Base-by-base conservation (phyloP, 1,284 basidiomycete species). In the Ceratobasidium sp. region DNA sequence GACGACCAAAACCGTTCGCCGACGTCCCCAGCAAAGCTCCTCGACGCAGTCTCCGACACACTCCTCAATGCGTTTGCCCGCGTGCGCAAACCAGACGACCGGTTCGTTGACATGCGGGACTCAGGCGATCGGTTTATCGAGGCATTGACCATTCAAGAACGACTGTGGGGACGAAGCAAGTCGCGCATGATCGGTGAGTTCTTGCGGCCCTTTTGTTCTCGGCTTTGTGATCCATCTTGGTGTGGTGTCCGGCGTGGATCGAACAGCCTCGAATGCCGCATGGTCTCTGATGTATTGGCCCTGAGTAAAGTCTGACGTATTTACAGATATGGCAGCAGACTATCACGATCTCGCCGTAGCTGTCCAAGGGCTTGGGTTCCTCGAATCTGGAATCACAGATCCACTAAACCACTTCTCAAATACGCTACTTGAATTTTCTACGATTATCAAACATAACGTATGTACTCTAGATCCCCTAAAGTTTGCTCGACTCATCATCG, bases 351-450 rank as follows among this genome's bases (percentile, higher is more conserved):
- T 98, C 78, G 96, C 97, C 31, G 92, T 95, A 75, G 92, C 94
- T 61, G 93, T 98, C 75, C 96, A 99, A 82, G 96, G 96, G 64
- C 88, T 99, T 74, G 98, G 96, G 74, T 98, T 98, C 84, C 88
- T 99, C 77, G 97, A 99, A 83, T 96, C 94, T 76, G 97, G 97
- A 46, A 98, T 99, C 78, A 98, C 97, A 37, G 95, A 98, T 78
- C 95, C 95, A 0, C 84, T 99, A 76, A 97, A 98, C 81, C 91
- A 97, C 79, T 98, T 98, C 79, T 98, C 96, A 29, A 94, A 95
- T 79, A 96, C 96, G 4, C 86, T 98, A 76, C 85, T 98, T 51
- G 96, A 98, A 81, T 97, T 96, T 81, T 96, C 94, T 2, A 91
- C 92, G 0, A 83, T 96, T 27, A 82, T 96, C 48, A 90, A 94